A percentile compares a stretch with the other conserved stretches of the same genome.
These are phyloP conservation scores for Leucocoprinus leucothites DNA, from an alignment of 768 basidiomycete genomes.

Conservation along the genomic window DNA sequence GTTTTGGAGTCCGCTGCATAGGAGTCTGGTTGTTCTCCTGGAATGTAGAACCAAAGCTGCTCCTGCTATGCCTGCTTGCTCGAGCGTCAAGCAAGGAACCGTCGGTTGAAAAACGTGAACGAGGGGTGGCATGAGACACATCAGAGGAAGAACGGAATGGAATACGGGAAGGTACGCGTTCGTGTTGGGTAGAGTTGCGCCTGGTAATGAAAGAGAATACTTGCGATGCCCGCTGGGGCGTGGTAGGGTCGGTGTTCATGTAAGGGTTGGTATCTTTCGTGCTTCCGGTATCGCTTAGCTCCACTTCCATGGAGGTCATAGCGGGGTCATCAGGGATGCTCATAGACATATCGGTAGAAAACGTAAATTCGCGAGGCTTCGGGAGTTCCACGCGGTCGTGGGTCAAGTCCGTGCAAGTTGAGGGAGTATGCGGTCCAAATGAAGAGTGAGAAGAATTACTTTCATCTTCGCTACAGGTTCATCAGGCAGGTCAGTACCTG, in stretches of 20 bases:
- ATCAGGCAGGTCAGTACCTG: background rate
- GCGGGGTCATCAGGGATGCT: slow-evolving; percentile 39
- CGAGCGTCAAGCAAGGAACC: background rate
- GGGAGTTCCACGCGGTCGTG: slow-evolving; percentile 20
- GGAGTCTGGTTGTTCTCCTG: background rate
- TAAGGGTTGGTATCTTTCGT: slow-evolving; percentile 14
- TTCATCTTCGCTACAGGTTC: slow-evolving; percentile 39
- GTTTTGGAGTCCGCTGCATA: background rate
- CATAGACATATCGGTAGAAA: slow-evolving; percentile 44
- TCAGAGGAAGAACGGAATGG: slow-evolving; percentile 39
- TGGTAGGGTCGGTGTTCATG: slow-evolving; percentile 35
- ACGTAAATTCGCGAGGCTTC: slow-evolving; percentile 31
- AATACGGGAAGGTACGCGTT: slow-evolving; percentile 35
- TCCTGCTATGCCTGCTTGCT: background rate
- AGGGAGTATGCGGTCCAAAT: slow-evolving; percentile 47
- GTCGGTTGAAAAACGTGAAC: slow-evolving; percentile 19
- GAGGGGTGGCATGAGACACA: slow-evolving; percentile 6
- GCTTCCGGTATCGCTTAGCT: slow-evolving; percentile 47
- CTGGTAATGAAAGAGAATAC: slow-evolving; percentile 70
- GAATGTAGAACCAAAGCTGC: background rate
- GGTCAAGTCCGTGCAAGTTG: slow-evolving; percentile 32
- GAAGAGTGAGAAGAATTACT: slow-evolving; percentile 25
- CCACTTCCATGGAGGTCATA: slow-evolving; percentile 76
- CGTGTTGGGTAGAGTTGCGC: slow-evolving; percentile 34
- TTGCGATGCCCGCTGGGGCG: slow-evolving; percentile 69